Evolutionary conservation across 2,329 filamentous ascomycete genomes (phyloP), one percentile per base, ranked within the genome.

Genomic region (Fusarium mangiferae): DNA sequence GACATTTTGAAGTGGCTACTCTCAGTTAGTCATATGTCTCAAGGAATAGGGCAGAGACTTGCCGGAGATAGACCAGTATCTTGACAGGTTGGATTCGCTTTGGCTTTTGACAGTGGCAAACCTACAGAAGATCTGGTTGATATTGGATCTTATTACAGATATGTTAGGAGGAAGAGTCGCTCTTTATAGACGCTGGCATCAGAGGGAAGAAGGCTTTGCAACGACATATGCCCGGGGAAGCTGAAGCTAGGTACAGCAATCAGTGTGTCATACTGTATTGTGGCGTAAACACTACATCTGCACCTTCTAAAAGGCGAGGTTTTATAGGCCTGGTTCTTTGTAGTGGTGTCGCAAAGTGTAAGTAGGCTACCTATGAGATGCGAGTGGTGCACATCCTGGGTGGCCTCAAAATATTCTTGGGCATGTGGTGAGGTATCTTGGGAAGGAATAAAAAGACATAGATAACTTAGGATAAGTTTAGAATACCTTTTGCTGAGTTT

Each of bases 261-360:
- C n/a, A 12, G 24, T 6, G 24, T 26, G 15, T 18, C 42, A 45
- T 24, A 12, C 11, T 45, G 26, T 8, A 4, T 18, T 22, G 6
- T n/a, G n/a, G n/a, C n/a, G n/a, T 52, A 6, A 26, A 2, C 3
- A 15, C 3, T 49, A 1, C 5, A 49, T 1, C 11, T 49, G 7
- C 10, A 12, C 4, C 3, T 26, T 54, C 7, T 17, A 13, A 13
- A 7, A 14, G 18, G 13, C 0, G 35, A 36, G 24, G 3, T 13
- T 7, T 3, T 5, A 28, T 17, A 17, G 35, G 24, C 10, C 0
- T 38, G 6, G 26, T 13, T 22, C 3, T 54, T 22, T 22, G 18
- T 15, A 28, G 33, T 54, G 33, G 49, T 54, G 35, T 17, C 17
- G 24, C 10, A 36, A 54, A 28, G 24, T 38, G 35, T 18, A 54